These are phyloP conservation scores for Blastocystis sp. DNA, from an alignment of 352 stramenopile species.

Conservation along the genomic window DNA sequence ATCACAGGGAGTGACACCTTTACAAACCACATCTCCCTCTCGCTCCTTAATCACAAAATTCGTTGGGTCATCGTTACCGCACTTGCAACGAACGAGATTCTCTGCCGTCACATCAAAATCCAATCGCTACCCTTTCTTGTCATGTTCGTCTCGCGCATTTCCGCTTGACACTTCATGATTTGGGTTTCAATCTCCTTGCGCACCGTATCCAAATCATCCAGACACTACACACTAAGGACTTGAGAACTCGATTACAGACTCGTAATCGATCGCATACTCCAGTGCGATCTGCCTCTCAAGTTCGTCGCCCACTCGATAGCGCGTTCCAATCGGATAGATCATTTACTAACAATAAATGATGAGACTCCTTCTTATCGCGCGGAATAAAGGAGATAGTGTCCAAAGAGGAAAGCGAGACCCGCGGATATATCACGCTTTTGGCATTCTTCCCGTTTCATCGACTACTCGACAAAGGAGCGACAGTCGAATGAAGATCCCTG, in stretches of 20 bases:
- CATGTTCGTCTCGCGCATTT: not conserved
- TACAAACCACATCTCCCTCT: conserved; percentile 35
- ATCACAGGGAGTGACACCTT: not conserved
- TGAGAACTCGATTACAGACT: not conserved
- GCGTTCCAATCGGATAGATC: not conserved
- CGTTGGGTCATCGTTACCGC: conserved; percentile 9
- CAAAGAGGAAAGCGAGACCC: not conserved
- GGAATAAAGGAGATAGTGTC: not conserved
- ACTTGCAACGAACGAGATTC: conserved; percentile 13
- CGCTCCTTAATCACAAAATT: conserved; percentile 24
- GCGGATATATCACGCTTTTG: not conserved
- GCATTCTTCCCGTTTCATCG: not conserved
- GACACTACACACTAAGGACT: not conserved
- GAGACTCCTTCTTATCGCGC: not conserved
- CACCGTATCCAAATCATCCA: not conserved
- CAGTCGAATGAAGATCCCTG: conserved; percentile 46
- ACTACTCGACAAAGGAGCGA: not conserved
- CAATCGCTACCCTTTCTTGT: not conserved
- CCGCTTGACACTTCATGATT: not conserved
- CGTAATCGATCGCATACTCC: not conserved
- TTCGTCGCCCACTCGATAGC: not conserved
- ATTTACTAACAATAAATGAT: conserved; percentile 13
- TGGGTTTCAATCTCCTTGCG: conserved; percentile 14
- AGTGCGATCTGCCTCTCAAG: not conserved
- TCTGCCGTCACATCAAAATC: not conserved